Base-by-base conservation (phyloP, 345 rosid genomes). In the Abelmoschus esculentus region DNA sequence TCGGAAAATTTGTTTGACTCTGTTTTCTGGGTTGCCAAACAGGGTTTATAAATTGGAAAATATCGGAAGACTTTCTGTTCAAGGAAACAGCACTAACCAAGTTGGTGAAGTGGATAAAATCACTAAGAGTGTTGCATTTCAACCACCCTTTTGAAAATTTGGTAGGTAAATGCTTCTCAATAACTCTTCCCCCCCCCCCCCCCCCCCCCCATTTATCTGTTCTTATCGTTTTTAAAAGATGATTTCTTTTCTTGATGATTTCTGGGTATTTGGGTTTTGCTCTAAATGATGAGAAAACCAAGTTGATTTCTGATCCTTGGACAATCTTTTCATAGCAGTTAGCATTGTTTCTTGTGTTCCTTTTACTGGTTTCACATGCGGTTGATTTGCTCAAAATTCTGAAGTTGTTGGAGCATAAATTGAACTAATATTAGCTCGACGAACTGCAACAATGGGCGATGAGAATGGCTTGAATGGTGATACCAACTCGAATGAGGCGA, bases 391-490 rank as follows among this genome's bases (percentile, higher is more conserved):
- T 32, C 36, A 32, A 32, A 47, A 55, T 44, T 29, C 47, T 18
- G 49, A 70, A 66, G 71, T 19, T 50, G 46, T 14, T 58, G 74
- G 61, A 47, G 66, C 26, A 70, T 69, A 17, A 29, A 29, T 29
- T 3, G 32, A 29, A 29, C 3, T 29, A 29, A 29, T 29, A 29
- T 29, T 32, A 32, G 36, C 36, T 32, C 36, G 6, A 32, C 6
- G 36, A 4, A 32, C 36, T 4, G 17, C 12, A 7, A 7, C 36
- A 53, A 86, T 84, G 86, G 80, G 70, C 13, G 28, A 26, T 10
- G 82, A 80, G 71, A 74, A 44, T 46, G 76, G 34, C 6, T 32
- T 32, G 36, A 4, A 32, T 32, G 36, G 36, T 5, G 36, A 32
- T 32, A 4, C 36, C 6, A 0, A 32, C 36, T 32, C 36, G 36